Evolutionary conservation across 2,329 filamentous ascomycete species (phyloP).

Genomic region (Xylaria sp.): DNA sequence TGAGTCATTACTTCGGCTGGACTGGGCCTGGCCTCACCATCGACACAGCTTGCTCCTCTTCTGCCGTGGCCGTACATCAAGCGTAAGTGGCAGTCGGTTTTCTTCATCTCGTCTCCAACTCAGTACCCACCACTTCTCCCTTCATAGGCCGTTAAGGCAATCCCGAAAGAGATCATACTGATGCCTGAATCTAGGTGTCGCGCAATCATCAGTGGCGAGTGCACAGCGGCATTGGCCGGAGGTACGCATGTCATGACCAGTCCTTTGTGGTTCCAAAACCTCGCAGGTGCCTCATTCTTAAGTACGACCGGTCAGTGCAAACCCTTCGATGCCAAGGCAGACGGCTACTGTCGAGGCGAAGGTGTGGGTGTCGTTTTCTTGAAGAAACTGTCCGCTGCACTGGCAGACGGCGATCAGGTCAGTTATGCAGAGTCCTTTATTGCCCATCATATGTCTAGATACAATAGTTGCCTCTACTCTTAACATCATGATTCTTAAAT

Average conservation of each 20-base stretch:
- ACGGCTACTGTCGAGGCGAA: conserved; percentile 66
- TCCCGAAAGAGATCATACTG: not conserved
- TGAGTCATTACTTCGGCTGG: conserved; percentile 50
- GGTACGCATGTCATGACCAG: conserved; percentile 47
- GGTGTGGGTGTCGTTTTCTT: conserved; percentile 58
- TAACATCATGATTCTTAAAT: not conserved
- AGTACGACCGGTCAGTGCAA: conserved; percentile 45
- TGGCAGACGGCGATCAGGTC: conserved; percentile 59
- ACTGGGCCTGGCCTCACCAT: conserved; percentile 46
- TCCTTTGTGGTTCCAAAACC: conserved; percentile 41
- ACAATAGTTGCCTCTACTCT: too few species aligned
- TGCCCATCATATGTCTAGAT: too few species aligned
- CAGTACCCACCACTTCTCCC: too few species aligned
- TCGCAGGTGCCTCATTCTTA: conserved; percentile 45
- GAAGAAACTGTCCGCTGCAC: conserved; percentile 59
- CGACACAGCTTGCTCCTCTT: conserved; percentile 52
- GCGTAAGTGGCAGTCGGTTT: conserved; percentile 39
- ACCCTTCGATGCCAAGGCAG: conserved; percentile 54
- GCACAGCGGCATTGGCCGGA: conserved; percentile 49
- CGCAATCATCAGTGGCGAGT: conserved; percentile 47
- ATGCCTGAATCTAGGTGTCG: conserved; percentile 36
- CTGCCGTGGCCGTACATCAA: conserved; percentile 50
- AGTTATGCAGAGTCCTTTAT: not conserved
- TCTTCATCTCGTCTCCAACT: not conserved
- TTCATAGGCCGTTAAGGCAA: not conserved